Evolutionary conservation across 2,329 filamentous ascomycete genomes (phyloP).

Genomic region (Aspergillus amoenus): DNA sequence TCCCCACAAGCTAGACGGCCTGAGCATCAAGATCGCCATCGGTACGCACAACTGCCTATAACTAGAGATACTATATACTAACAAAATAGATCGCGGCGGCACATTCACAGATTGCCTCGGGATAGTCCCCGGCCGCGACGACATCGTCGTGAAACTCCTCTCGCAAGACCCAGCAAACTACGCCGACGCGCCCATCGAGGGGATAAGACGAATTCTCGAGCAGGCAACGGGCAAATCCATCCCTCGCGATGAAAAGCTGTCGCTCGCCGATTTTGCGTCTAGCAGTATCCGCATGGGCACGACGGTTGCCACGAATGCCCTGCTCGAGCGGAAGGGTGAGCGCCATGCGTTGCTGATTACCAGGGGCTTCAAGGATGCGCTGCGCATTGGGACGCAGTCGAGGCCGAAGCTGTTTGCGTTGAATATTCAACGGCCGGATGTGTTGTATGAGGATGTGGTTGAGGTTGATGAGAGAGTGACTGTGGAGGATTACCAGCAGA

Average conservation of each 20-base stretch:
- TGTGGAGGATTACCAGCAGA: conserved; percentile 52
- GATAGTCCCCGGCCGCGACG: conserved; percentile 35
- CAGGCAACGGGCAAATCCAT: conserved; percentile 35
- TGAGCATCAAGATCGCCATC: conserved; percentile 4
- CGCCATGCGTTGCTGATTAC: conserved; percentile 84
- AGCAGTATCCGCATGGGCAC: conserved; percentile 76
- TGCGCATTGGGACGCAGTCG: conserved; percentile 87
- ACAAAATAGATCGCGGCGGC: conserved; percentile 38
- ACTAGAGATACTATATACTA: too few relatives aligned
- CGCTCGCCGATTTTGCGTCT: too few relatives aligned
- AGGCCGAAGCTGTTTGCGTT: conserved; percentile 91
- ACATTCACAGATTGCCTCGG: conserved; percentile 44
- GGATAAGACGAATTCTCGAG: conserved; percentile 71
- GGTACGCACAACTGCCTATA: not conserved
- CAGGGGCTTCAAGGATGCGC: conserved; percentile 80
- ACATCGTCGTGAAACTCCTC: conserved; percentile 42
- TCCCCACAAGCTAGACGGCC: not conserved
- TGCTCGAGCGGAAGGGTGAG: conserved; percentile 87
- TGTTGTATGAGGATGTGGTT: conserved; percentile 77
- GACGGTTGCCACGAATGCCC: conserved; percentile 86
- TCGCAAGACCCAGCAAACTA: conserved; percentile 42
- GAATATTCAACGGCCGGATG: conserved; percentile 81
- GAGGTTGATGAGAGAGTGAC: conserved; percentile 88
- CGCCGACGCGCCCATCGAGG: conserved; percentile 65
- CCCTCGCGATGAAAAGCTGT: conserved; percentile 45